Base-by-base conservation (phyloP, 2,329 filamentous ascomycete species). In the Cryphonectria carpinicola region DNA sequence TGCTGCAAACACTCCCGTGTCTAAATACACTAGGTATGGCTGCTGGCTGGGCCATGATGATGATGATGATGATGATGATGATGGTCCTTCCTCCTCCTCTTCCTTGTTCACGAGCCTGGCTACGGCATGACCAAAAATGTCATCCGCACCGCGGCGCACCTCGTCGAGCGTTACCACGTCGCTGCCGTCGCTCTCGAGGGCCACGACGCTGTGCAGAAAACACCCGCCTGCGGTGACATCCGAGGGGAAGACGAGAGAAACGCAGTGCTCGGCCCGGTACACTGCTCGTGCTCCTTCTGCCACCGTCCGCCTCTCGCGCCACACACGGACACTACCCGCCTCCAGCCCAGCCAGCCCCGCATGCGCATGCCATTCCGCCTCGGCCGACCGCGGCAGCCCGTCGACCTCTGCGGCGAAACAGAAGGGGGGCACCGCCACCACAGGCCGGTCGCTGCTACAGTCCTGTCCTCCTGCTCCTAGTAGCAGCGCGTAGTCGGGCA, bases 331-430 rank as follows among this genome's bases (percentile, higher is more conserved):
- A 13, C 75, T 75, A 17, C 75, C 77, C 8, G 69, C 14, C 28
- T 28, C 74, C 22, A 80, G 71, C 39, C 80, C 79, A 17, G 81
- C 80, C 8, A 92, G 79, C 0, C 93, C 92, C 3, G 88, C 78
- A 70, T 91, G 87, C 1, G 86, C 90, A 75, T 93, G 91, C 95
- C 95, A 99, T 82, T 99, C 96, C 14, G 98, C 88, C 52, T 85
- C 85, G 39, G 92, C 91, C 22, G 83, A 84, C 28, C 93, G 88
- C 1, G 96, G 96, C 17, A 99, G 84, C 74, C 90, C 88, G 60
- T 90, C 86, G 1, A 98, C 92, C 77, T 96, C 90, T 0, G 90
- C 91, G 0, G 91, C 87, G 77, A 96, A 92, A 75, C 95, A 86
- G 0, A 91, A 91, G 1, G 94, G 28, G 2, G 28, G 91, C 1